Conservation (phyloP, 2,329 filamentous ascomycete species). For the Setomelanomma holmii region DNA sequence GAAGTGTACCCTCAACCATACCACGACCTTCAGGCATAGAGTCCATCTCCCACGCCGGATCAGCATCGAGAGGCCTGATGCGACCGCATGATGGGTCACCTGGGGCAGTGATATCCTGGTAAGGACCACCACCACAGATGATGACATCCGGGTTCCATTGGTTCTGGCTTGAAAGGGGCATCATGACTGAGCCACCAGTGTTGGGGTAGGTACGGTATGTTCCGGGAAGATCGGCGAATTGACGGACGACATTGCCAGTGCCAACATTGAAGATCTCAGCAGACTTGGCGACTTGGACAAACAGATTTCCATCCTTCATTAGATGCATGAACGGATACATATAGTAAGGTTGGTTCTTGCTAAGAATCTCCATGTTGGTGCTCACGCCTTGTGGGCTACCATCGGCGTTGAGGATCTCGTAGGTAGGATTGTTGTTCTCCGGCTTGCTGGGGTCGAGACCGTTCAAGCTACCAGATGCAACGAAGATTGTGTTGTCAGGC, state of each 20-base stretch:
- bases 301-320: constrained; percentile 63
- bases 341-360: constrained; percentile 67
- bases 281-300: constrained; percentile 64
- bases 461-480: constrained; percentile 67
- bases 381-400: constrained; percentile 58
- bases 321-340: constrained; percentile 70
- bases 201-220: constrained; percentile 67
- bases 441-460: constrained; percentile 61
- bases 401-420: constrained; percentile 62
- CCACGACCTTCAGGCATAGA: constrained; percentile 65
- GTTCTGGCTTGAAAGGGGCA: constrained; percentile 61
- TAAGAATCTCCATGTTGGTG: constrained; percentile 61
- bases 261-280: constrained; percentile 63
- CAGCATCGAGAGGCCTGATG: constrained; percentile 58
- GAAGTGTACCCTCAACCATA: constrained; percentile 67
- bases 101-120: constrained; percentile 66
- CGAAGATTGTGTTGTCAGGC: constrained; percentile 64
- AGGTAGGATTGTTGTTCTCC: constrained; percentile 69
- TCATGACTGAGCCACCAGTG: constrained; percentile 65
- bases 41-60: constrained; percentile 64
- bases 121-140: constrained; percentile 66
- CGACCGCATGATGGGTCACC: constrained; percentile 66
- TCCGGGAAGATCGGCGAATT: constrained; percentile 61
- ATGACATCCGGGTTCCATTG: constrained; percentile 62
- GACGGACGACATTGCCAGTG: constrained; percentile 54